Conservation (phyloP, 306 rosid species). For the Clitoria ternatea region DNA sequence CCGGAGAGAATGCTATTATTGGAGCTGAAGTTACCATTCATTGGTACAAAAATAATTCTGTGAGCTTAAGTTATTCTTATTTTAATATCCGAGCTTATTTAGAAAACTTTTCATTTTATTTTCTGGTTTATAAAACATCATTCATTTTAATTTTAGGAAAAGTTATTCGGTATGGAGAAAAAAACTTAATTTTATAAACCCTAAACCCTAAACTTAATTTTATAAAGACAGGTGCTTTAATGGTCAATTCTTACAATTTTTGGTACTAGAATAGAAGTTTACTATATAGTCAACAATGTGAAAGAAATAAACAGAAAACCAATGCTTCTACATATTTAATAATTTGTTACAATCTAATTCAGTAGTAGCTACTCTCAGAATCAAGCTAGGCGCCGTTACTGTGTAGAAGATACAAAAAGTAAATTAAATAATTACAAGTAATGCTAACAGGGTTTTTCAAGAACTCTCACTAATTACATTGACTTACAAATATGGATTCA, state of each 20-base stretch:
- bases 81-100: too few species aligned
- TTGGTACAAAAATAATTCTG: background rate
- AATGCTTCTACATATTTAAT: background rate
- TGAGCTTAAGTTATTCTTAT: too few species aligned
- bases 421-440: slow-evolving; percentile 36
- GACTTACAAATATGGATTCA: slow-evolving; percentile 57
- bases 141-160: too few species aligned
- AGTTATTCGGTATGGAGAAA: too few species aligned
- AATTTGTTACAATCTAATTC: slow-evolving; percentile 17
- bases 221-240: too few species aligned
- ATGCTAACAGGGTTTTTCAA: slow-evolving; percentile 32
- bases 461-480: slow-evolving; percentile 71
- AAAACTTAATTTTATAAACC: too few species aligned
- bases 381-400: slow-evolving; percentile 6
- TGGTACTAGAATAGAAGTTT: too few species aligned
- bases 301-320: background rate
- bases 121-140: too few species aligned
- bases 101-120: too few species aligned
- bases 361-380: slow-evolving; percentile 12
- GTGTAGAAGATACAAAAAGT: slow-evolving; percentile 15
- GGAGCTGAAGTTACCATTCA: background rate
- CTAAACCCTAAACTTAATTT: too few species aligned
- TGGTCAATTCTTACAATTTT: too few species aligned
- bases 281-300: background rate
- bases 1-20: background rate